These are phyloP conservation scores for Phytophthora pluvialis DNA, from an alignment of 352 stramenopile genomes.

Conservation along the genomic window DNA sequence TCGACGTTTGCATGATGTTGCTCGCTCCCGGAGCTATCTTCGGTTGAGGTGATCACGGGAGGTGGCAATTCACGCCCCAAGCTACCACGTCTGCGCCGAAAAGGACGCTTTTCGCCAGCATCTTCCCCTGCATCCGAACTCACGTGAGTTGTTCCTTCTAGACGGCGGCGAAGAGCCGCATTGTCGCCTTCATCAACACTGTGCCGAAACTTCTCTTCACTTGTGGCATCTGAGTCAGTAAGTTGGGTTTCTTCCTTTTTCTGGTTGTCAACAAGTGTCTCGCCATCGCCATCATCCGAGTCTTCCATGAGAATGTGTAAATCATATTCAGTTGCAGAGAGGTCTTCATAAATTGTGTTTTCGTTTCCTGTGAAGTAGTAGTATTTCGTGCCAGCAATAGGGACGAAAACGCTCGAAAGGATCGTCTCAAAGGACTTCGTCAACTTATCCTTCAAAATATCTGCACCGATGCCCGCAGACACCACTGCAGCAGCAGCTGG, in stretches of 20 bases:
- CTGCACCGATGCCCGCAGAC: slow-evolving; percentile 47
- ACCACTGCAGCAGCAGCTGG: slow-evolving; percentile 44
- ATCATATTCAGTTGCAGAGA: slow-evolving; percentile 61
- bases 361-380: slow-evolving; percentile 85
- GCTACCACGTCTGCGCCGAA: slow-evolving; percentile 25
- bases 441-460: slow-evolving; percentile 67
- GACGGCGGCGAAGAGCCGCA: not conserved
- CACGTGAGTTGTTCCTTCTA: not conserved
- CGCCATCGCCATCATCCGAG: slow-evolving; percentile 46
- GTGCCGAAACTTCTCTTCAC: slow-evolving; percentile 12
- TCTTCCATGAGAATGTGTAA: slow-evolving; percentile 75
- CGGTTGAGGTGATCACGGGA: slow-evolving; percentile 32
- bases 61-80: slow-evolving; percentile 33
- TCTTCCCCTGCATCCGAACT: slow-evolving; percentile 10
- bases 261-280: slow-evolving; percentile 13
- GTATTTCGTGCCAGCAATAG: slow-evolving; percentile 81
- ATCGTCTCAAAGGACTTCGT: slow-evolving; percentile 81
- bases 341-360: slow-evolving; percentile 60
- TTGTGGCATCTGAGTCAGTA: not conserved
- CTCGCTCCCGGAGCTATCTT: slow-evolving; percentile 35
- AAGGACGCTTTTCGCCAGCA: slow-evolving; percentile 17
- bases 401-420: slow-evolving; percentile 58
- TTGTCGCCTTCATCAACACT: slow-evolving; percentile 12
- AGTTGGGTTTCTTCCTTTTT: slow-evolving; percentile 15
- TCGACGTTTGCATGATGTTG: slow-evolving; percentile 52